Conservation (phyloP, 805 yeast species). For the Candida glaebosa region DNA sequence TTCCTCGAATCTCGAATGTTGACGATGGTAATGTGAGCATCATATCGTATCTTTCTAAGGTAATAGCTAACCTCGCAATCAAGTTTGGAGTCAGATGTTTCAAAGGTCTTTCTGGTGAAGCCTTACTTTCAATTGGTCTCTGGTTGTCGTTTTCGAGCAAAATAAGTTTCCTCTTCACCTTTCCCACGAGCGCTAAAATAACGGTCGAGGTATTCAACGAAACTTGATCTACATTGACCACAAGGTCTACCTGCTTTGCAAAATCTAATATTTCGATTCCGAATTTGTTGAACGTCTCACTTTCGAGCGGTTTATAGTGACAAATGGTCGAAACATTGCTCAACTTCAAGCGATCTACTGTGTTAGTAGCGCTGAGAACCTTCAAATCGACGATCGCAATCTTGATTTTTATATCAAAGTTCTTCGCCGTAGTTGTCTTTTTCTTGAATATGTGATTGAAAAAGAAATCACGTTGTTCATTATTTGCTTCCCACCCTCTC, state of each 20-base stretch:
- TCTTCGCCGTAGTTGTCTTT: neutral
- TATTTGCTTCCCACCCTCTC: constrained; percentile 88
- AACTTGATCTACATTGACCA: constrained; percentile 14
- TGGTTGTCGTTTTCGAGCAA: neutral
- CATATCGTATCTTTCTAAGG: constrained; percentile 9
- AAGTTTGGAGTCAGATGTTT: constrained; percentile 5
- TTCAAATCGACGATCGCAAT: neutral
- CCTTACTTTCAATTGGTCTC: neutral
- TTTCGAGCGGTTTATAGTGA: neutral
- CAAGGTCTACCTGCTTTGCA: constrained; percentile 6
- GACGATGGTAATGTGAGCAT: constrained; percentile 9
- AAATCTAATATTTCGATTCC: constrained; percentile 1
- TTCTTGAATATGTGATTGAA: constrained; percentile 14
- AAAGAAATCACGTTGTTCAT: constrained; percentile 16
- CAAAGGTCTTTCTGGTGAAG: neutral
- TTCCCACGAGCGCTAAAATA: constrained; percentile 4
- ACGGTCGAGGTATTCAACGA: constrained; percentile 18
- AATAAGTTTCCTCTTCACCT: neutral
- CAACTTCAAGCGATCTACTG: neutral
- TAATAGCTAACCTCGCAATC: constrained; percentile 10
- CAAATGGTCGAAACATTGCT: neutral
- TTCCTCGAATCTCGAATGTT: constrained; percentile 1
- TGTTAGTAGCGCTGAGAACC: neutral
- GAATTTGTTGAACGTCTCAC: neutral
- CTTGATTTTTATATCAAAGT: neutral